Percentiles rank a stretch among this genome's conserved stretches.
Evolutionary conservation across 257 asterid genomes (phyloP).

Genomic region (Lithospermum erythrorhizon): DNA sequence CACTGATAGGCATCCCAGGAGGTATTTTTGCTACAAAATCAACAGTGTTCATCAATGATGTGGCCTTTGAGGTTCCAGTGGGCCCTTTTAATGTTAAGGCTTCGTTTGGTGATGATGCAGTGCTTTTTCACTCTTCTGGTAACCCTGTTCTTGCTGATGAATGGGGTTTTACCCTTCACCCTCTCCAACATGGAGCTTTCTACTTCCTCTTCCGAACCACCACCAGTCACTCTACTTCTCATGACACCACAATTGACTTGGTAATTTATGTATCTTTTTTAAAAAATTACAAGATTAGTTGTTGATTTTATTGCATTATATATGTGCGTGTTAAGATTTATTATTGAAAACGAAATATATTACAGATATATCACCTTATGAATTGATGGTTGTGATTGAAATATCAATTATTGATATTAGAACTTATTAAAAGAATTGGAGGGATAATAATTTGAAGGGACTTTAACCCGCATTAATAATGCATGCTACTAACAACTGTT

Average conservation of each 20-base stretch:
- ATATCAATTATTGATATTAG: too few species aligned
- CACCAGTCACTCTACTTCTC: slow-evolving; percentile 18
- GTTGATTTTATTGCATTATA: too few species aligned
- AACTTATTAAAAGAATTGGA: too few species aligned
- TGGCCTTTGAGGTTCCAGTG: slow-evolving; percentile 65
- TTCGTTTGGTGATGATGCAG: slow-evolving; percentile 75
- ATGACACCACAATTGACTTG: slow-evolving; percentile 31
- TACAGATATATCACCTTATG: too few species aligned
- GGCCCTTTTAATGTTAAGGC: slow-evolving; percentile 65
- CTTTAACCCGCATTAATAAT: too few species aligned
- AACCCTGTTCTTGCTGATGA: slow-evolving; percentile 66
- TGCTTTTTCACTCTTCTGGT: slow-evolving; percentile 65
- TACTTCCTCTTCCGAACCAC: slow-evolving; percentile 71
- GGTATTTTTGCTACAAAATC: slow-evolving; percentile 30
- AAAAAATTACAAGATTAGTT: too few species aligned
- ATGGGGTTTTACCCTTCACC: slow-evolving; percentile 67
- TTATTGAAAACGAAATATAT: too few species aligned
- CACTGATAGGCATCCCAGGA: slow-evolving; percentile 25
- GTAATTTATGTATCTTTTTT: slow-evolving; percentile 14
- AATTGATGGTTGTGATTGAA: too few species aligned
- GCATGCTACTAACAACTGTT: not conserved
- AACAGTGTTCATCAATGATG: slow-evolving; percentile 79
- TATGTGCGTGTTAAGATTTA: too few species aligned
- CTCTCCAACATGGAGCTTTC: slow-evolving; percentile 70
- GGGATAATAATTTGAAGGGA: too few species aligned